Conservation (phyloP, 1,284 basidiomycete species). For the Microbotryum scabiosae region DNA sequence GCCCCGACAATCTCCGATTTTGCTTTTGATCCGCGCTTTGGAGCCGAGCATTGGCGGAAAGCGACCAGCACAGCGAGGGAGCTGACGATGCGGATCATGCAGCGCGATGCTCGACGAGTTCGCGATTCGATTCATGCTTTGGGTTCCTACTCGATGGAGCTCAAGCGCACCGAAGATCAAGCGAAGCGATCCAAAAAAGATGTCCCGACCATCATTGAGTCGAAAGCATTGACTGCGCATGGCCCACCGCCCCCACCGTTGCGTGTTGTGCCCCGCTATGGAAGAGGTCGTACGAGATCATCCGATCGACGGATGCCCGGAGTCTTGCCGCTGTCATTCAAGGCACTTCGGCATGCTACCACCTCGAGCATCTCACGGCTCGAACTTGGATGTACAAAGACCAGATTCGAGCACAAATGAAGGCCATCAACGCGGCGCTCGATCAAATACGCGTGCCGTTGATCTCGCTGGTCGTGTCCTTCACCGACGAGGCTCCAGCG, state of each 20-base stretch:
- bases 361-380: constrained; percentile 55
- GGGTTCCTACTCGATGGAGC: not conserved
- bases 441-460: constrained; percentile 10
- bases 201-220: not conserved
- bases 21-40: constrained; percentile 14
- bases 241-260: not conserved
- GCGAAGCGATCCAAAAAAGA: not conserved
- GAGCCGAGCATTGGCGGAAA: constrained; percentile 10
- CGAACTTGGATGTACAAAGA: constrained; percentile 41
- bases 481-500: constrained; percentile 21
- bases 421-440: constrained; percentile 25
- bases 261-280: constrained; percentile 50
- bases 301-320: constrained; percentile 53
- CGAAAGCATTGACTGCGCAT: not conserved
- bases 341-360: constrained; percentile 52
- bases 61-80: constrained; percentile 8
- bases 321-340: constrained; percentile 54
- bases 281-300: constrained; percentile 54
- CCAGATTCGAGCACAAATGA: constrained; percentile 30
- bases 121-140: constrained; percentile 18
- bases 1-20: constrained; percentile 14
- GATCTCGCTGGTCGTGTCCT: constrained; percentile 14
- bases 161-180: constrained; percentile 6
- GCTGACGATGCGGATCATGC: constrained; percentile 12
- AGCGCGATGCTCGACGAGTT: constrained; percentile 17